A percentile compares a stretch with the other conserved stretches of the same genome.
These are phyloP conservation scores for Linderina pennispora DNA, from an alignment of 192 early-diverging fungal genomes.

Conservation along the genomic window DNA sequence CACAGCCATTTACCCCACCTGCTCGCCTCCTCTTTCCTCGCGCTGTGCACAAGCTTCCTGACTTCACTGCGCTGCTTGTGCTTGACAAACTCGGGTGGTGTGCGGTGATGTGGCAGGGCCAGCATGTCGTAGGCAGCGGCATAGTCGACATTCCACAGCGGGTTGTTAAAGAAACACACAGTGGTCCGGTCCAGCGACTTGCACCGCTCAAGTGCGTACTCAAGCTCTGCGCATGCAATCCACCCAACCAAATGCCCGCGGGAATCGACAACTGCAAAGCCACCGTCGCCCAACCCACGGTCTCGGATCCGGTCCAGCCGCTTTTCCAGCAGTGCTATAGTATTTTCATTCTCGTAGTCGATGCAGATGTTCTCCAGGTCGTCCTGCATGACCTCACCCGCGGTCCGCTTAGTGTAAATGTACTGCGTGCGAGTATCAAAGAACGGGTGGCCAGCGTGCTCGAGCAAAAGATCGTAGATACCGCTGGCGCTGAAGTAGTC, in stretches of 20 bases:
- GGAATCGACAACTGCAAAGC: conserved; percentile 61
- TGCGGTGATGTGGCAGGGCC: conserved; percentile 29
- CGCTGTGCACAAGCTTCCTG: not conserved
- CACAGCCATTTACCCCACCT: not conserved
- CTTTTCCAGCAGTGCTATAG: conserved; percentile 49
- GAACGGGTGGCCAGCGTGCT: conserved; percentile 65
- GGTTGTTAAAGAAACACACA: conserved; percentile 51
- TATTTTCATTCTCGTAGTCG: conserved; percentile 53
- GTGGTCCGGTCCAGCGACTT: conserved; percentile 22
- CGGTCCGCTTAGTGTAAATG: conserved; percentile 53
- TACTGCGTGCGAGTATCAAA: conserved; percentile 72
- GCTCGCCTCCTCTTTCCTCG: not conserved
- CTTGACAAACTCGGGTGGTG: conserved; percentile 12
- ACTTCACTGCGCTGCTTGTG: conserved; percentile 1
- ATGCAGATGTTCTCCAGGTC: conserved; percentile 63
- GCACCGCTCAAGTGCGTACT: conserved; percentile 59
- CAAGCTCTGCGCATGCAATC: conserved; percentile 73
- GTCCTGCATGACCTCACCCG: conserved; percentile 56
- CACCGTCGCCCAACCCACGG: conserved; percentile 63
- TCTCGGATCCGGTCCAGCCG: conserved; percentile 51
- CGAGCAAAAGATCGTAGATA: conserved; percentile 72
- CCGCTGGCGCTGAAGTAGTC: conserved; percentile 61
- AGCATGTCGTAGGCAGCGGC: conserved; percentile 21
- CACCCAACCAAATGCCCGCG: conserved; percentile 66
- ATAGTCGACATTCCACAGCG: conserved; percentile 45